Base-by-base conservation (phyloP, 768 basidiomycete species). In the Favolaschia claudopus region DNA sequence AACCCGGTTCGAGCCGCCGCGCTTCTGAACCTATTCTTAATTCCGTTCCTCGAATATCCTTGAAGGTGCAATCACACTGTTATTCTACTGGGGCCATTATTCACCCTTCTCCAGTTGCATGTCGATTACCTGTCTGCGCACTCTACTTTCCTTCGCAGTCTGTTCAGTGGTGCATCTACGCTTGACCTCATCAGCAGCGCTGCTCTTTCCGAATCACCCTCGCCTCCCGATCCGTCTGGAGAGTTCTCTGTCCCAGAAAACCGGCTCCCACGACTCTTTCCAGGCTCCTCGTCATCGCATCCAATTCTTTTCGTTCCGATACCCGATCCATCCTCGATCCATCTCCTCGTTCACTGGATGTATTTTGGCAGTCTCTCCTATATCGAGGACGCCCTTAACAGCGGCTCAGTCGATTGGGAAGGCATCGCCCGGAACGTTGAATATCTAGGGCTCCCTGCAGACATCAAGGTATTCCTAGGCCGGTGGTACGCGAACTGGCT, bases 391-490 rank as follows among this genome's bases (percentile, higher is more conserved):
- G 87, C 84, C 37, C 83, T 96, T 13, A 82, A 85, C 59, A 75
- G 79, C 19, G 87, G 89, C 19, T 72, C 79, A 48, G 81, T 93
- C 40, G 84, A 85, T 43, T 96, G 93, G 94, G 91, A 95, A 66
- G 92, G 92, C 27, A 79, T 96, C 59, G 92, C 92, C 19, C 86
- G 89, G 58, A 96, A 95, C 71, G 93, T 90, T 69, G 93, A 96
- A 70, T 96, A 93, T 69, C 87, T 96, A 45, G 89, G 87, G 19
- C 82, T 96, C 60, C 80, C 85, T 49, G 76, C 85, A 17, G 88
- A 91, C 39, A 86, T 95, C 72, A 94, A 92, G 70, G 73, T 87
- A 15, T 91, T 91, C 68, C 78, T 95, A 44, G 86, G 89, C 0
- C 80, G 78, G 55, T 95, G 91, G 89, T 93, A 90, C 72, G 77